Evolutionary conservation across 345 rosid species (phyloP).

Genomic region (Eutrema yunnanense): DNA sequence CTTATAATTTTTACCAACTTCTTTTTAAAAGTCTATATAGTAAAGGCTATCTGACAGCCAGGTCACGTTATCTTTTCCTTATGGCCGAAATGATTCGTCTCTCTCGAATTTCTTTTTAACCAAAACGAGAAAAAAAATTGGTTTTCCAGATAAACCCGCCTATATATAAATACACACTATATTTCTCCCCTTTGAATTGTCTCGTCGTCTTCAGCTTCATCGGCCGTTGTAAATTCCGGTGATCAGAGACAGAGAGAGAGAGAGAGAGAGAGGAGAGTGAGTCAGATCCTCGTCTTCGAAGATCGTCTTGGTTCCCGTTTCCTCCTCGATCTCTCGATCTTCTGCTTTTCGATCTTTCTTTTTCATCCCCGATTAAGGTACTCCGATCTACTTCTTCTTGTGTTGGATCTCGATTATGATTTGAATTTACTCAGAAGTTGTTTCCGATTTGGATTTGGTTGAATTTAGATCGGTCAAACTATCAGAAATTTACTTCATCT

Average conservation of each 20-base stretch:
- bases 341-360: neutral
- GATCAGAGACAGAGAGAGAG: neutral
- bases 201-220: slow-evolving; percentile 4
- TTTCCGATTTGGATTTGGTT: neutral
- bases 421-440: neutral
- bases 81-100: slow-evolving; percentile 42
- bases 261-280: neutral
- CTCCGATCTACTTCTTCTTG: neutral
- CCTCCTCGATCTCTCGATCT: slow-evolving; percentile 8
- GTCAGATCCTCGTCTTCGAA: neutral
- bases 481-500: neutral
- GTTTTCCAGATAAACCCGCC: slow-evolving; percentile 19
- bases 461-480: neutral
- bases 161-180: slow-evolving; percentile 16
- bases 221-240: neutral
- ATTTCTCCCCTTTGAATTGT: neutral
- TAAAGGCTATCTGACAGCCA: slow-evolving; percentile 34
- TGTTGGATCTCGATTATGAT: neutral
- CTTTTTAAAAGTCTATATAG: neutral
- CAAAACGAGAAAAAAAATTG: neutral
- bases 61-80: slow-evolving; percentile 46
- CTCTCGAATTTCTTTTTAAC: neutral
- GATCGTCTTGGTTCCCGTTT: neutral
- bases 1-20: neutral
- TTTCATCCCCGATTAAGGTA: neutral